Evolutionary conservation across 805 yeast genomes (phyloP).

Genomic region (Cyberlindnera nakhonratchasimensis): DNA sequence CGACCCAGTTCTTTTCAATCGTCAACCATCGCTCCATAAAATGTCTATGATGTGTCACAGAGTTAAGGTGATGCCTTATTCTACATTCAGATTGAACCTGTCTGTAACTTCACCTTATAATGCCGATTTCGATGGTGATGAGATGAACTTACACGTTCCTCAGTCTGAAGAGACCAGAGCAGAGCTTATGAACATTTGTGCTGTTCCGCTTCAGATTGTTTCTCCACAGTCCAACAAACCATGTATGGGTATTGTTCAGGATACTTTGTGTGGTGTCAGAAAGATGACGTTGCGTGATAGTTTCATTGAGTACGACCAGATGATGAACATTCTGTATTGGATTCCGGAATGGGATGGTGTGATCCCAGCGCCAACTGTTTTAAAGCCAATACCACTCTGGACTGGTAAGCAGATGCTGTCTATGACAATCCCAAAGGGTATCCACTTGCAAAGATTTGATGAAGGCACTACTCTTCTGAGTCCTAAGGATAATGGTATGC

Average conservation of each 20-base stretch:
- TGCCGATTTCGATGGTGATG: constrained; percentile 99
- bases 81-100: constrained; percentile 92
- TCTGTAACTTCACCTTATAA: constrained; percentile 99
- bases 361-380: constrained; percentile 90
- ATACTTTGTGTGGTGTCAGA: constrained; percentile 94
- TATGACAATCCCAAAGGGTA: constrained; percentile 92
- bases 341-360: constrained; percentile 99
- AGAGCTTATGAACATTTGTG: constrained; percentile 90
- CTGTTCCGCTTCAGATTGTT: constrained; percentile 96
- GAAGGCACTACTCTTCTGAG: constrained; percentile 79
- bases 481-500: constrained; percentile 94
- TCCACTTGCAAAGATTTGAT: constrained; percentile 89
- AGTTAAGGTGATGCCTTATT: constrained; percentile 97
- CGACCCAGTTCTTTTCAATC: constrained; percentile 96
- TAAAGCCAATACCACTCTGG: constrained; percentile 96
- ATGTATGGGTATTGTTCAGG: constrained; percentile 99
- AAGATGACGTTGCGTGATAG: constrained; percentile 90
- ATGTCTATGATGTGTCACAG: constrained; percentile 99
- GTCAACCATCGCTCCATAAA: constrained; percentile 98
- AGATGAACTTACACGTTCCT: constrained; percentile 99
- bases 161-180: constrained; percentile 98
- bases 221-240: constrained; percentile 99
- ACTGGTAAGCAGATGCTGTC: constrained; percentile 94
- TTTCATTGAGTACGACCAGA: constrained; percentile 88
- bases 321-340: constrained; percentile 96